Evolutionary conservation across 1,284 basidiomycete genomes (phyloP), one percentile per base, ranked within the genome.

Genomic region (Sporisorium graminicola): DNA sequence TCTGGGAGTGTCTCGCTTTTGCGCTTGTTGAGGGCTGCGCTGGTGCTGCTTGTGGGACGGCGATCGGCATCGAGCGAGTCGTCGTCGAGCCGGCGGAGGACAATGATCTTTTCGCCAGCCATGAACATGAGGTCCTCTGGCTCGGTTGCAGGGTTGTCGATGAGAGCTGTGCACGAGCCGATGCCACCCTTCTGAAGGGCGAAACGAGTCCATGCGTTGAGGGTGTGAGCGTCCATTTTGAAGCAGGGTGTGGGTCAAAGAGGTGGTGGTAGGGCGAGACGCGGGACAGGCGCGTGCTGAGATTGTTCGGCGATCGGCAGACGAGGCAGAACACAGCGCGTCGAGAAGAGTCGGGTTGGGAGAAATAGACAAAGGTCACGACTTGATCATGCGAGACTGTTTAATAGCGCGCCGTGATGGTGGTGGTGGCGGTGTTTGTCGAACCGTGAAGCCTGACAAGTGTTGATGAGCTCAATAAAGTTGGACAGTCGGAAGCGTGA

Each of bases 181-280:
- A 85, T 84, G 60, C 84, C 84, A 49, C 83, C 81, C 68, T 85
- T 82, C 46, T 82, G 79, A 24, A 83, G 77, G 47, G 84, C 84
- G 64, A 85, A 85, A 42, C 83, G 78, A 42, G 82, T 82, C 84
- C 84, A 85, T 42, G 83, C 84, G 50, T 78, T 78, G 66, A 82
- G 78, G 3, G 84, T 83, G 59, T 84, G 74, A 12, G 78, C 82
- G 68, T 85, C 82, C 83, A 85, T 85, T 42, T 14, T 53, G 63
- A 26, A 22, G 5, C 10, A 24, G 22, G 22, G 29, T 14, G 54
- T 56, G 35, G 47, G 44, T 10, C 5, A 43, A 20, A 31, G 49
- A 20, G 16, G 29, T 31, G 49, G 29, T 20, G 27, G 18, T 20
- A 16, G 35, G 37, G 14, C n/a, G 27, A 20, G 18, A 18, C 35